These are phyloP conservation scores for Rheum nobile DNA, from an alignment of 148 eudicot species.

Conservation along the genomic window DNA sequence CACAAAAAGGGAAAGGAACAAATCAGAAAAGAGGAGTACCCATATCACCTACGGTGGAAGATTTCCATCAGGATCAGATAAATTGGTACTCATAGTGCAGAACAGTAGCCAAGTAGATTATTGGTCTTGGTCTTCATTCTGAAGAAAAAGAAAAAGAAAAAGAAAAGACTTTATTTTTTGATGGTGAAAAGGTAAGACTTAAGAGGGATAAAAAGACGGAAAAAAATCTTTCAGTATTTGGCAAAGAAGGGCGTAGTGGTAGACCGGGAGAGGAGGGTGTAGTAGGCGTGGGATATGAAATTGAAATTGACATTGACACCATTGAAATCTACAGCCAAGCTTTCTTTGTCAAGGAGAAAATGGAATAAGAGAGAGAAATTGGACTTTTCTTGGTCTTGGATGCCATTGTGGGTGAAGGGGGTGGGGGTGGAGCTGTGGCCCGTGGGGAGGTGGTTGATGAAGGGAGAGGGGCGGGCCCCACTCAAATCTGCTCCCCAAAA, in stretches of 20 bases:
- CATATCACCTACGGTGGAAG: not conserved
- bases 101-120: not conserved
- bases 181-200: not conserved
- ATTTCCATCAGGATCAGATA: not conserved
- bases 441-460: not conserved
- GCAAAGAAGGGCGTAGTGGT: not conserved
- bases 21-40: not conserved
- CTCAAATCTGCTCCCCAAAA: not conserved
- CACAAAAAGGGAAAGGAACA: not conserved
- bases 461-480: not conserved
- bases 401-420: not conserved
- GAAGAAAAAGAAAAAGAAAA: not conserved
- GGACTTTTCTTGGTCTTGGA: not conserved
- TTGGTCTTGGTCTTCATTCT: not conserved
- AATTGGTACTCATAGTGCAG: not conserved
- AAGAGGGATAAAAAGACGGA: not conserved
- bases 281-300: not conserved
- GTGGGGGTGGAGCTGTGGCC: constrained; percentile 1
- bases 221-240: not conserved
- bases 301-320: not conserved
- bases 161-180: too few relatives aligned
- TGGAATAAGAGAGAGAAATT: not conserved
- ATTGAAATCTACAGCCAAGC: constrained; percentile 1
- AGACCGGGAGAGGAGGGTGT: not conserved
- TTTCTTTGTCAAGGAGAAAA: not conserved